These are phyloP conservation scores for Takashimella tepidaria DNA, from an alignment of 1,284 basidiomycete genomes.

Conservation along the genomic window DNA sequence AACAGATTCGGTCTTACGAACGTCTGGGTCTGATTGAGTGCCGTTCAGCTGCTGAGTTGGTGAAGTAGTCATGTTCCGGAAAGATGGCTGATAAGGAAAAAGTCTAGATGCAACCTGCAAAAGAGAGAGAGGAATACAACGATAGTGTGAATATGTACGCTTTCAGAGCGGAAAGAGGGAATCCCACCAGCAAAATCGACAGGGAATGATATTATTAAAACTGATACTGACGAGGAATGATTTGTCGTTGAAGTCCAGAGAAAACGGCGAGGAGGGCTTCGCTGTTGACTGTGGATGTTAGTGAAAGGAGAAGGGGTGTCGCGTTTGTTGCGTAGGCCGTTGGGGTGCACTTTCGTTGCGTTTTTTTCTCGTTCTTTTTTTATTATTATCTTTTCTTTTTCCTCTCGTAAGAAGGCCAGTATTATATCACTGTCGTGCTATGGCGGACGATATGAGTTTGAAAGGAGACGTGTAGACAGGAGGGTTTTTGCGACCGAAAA, in stretches of 20 bases:
- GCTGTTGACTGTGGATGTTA: neutral
- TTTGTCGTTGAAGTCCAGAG: neutral
- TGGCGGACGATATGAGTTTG: too few species aligned
- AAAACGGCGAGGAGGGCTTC: neutral
- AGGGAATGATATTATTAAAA: neutral
- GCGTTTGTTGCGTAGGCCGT: too few species aligned
- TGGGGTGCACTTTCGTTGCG: too few species aligned
- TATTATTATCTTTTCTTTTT: neutral
- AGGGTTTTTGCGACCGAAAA: too few species aligned
- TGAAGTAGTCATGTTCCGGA: constrained; percentile 32
- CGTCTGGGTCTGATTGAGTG: constrained; percentile 21
- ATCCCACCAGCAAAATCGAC: neutral
- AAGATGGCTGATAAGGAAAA: neutral
- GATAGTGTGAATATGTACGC: neutral
- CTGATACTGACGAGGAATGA: neutral
- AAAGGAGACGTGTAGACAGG: too few species aligned
- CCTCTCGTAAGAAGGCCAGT: neutral
- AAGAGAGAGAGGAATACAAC: too few species aligned
- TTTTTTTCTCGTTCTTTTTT: too few species aligned
- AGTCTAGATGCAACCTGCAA: neutral
- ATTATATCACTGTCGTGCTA: neutral
- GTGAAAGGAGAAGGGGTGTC: too few species aligned
- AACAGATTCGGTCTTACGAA: constrained; percentile 11
- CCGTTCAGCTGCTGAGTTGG: constrained; percentile 26
- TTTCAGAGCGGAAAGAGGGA: too few species aligned